Percentiles rank a stretch among this genome's conserved stretches.
Conservation (phyloP, 805 yeast genomes). For the Saccharomycopsis sp. region DNA sequence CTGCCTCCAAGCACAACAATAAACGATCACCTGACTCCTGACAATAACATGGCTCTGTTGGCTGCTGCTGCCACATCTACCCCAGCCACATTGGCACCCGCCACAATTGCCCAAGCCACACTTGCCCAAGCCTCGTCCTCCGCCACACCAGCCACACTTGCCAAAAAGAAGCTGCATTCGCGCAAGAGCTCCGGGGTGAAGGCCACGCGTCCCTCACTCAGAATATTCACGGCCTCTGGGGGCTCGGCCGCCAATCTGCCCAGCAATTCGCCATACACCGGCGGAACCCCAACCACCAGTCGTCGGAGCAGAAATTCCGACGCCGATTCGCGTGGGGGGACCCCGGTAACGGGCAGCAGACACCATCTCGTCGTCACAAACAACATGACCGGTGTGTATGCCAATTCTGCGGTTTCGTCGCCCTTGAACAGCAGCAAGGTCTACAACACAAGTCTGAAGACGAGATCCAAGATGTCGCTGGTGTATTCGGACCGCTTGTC, state of each 20-base stretch:
- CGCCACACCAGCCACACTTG: not conserved
- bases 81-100: not conserved
- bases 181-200: not conserved
- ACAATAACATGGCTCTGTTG: not conserved
- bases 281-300: not conserved
- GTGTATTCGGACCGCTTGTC: slow-evolving; percentile 14
- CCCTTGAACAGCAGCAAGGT: slow-evolving; percentile 4
- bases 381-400: not conserved
- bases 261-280: not conserved
- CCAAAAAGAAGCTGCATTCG: not conserved
- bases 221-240: not conserved
- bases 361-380: not conserved
- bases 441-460: slow-evolving; percentile 11
- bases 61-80: not conserved
- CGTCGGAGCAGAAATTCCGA: not conserved
- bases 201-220: not conserved
- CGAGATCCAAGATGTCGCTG: slow-evolving; percentile 17
- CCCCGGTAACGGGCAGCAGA: not conserved
- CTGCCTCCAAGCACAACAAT: not conserved
- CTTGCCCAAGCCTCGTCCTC: not conserved
- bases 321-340: not conserved
- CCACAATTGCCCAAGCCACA: not conserved
- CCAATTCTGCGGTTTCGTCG: not conserved
- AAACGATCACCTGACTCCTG: not conserved
- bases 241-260: too few species aligned